Percentiles rank a stretch among this genome's conserved stretches.
phyloP scores from a whole-genome alignment of 352 stramenopile genomes.

The Globisporangium cederbergense region DNA sequence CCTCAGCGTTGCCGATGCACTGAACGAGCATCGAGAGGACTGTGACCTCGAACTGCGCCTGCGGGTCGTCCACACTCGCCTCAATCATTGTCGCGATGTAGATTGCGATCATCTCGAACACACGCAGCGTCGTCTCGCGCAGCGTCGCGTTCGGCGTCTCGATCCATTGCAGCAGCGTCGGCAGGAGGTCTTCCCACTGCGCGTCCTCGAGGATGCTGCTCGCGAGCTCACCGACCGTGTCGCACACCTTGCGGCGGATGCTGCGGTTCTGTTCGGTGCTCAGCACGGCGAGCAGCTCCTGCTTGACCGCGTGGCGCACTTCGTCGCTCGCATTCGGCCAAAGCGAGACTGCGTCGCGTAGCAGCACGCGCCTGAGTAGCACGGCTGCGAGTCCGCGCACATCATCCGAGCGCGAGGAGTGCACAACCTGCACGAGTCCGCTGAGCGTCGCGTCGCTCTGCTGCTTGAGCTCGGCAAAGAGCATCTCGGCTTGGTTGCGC shows the following conservation, averaged over 20 bases:
- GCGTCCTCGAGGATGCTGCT: slow-evolving; percentile 76
- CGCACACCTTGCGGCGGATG: slow-evolving; percentile 81
- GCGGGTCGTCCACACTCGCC: slow-evolving; percentile 20
- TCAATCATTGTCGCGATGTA: slow-evolving; percentile 65
- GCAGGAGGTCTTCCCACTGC: slow-evolving; percentile 74
- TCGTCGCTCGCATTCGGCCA: slow-evolving; percentile 56
- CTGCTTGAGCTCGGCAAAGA: slow-evolving; percentile 63
- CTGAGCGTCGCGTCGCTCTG: slow-evolving; percentile 54
- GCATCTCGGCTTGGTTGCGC: slow-evolving; percentile 59
- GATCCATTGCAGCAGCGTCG: slow-evolving; percentile 65
- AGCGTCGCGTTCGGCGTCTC: slow-evolving; percentile 42
- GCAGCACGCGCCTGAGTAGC: slow-evolving; percentile 67
- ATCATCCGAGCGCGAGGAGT: slow-evolving; percentile 57
- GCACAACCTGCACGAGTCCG: slow-evolving; percentile 51
- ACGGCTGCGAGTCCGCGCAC: slow-evolving; percentile 71
- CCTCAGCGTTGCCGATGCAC: slow-evolving; percentile 48
- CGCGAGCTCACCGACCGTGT: slow-evolving; percentile 80
- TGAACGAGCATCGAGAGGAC: slow-evolving; percentile 49
- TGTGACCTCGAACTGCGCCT: slow-evolving; percentile 37
- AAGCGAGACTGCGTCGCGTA: slow-evolving; percentile 74
- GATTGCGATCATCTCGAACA: slow-evolving; percentile 81
- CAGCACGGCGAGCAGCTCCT: slow-evolving; percentile 60
- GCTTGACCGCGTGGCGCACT: slow-evolving; percentile 51
- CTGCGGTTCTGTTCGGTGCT: slow-evolving; percentile 59
- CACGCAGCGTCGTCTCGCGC: slow-evolving; percentile 63